Conservation (phyloP, 306 rosid genomes). For the Canavalia gladiata region DNA sequence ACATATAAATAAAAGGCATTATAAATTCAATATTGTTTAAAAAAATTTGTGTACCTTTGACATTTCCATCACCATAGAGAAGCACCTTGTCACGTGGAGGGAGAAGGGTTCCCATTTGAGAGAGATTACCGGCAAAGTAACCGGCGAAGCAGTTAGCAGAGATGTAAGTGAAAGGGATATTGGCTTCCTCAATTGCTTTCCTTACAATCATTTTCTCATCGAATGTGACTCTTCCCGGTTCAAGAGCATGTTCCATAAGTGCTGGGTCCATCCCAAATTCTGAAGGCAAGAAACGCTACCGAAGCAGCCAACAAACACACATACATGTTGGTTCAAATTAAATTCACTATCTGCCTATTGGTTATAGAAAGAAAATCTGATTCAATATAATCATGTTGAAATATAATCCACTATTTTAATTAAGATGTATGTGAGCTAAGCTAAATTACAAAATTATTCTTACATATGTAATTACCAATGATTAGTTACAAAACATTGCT, state of each 20-base stretch:
- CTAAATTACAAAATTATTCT: too few relatives aligned
- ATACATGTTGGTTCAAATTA: not conserved
- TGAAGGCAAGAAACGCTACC: constrained; percentile 87
- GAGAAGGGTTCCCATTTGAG: constrained; percentile 71
- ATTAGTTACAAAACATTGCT: too few relatives aligned
- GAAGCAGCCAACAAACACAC: not conserved
- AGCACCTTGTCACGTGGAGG: constrained; percentile 73
- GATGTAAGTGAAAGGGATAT: constrained; percentile 80
- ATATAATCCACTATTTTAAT: too few relatives aligned
- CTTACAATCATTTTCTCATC: constrained; percentile 83
- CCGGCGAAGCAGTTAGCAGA: constrained; percentile 83
- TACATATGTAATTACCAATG: too few relatives aligned
- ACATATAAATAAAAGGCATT: not conserved
- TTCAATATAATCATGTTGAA: too few relatives aligned
- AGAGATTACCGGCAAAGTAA: constrained; percentile 77
- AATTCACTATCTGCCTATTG: too few relatives aligned
- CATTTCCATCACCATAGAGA: constrained; percentile 76
- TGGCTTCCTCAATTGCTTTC: constrained; percentile 80
- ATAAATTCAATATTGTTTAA: not conserved
- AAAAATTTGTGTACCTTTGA: constrained; percentile 61
- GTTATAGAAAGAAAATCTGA: too few relatives aligned
- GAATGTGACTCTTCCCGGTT: constrained; percentile 84
- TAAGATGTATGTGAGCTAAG: too few relatives aligned
- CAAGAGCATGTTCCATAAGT: constrained; percentile 82
- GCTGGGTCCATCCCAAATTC: constrained; percentile 91